Conservation (phyloP, 306 rosid species). For the Rosa lucieae region DNA sequence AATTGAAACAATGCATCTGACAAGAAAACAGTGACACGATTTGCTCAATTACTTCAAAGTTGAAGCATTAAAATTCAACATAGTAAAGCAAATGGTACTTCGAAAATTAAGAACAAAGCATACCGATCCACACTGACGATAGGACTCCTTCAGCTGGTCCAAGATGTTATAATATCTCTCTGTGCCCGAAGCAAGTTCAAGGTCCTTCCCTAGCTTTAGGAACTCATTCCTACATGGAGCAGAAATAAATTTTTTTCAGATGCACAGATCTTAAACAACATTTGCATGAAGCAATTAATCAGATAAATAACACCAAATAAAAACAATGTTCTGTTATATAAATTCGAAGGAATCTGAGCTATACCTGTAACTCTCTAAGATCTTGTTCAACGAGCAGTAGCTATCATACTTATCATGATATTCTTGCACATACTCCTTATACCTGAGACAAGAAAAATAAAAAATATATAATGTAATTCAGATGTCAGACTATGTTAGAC, state of each 20-base stretch:
- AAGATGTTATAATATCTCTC: slow-evolving; percentile 51
- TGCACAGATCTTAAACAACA: slow-evolving; percentile 17
- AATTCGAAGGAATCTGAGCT: slow-evolving; percentile 10
- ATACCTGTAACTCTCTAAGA: slow-evolving; percentile 77
- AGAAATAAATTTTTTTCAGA: slow-evolving; percentile 14
- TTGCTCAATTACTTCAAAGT: not conserved
- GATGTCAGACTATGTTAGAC: slow-evolving; percentile 17
- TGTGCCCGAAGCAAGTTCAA: slow-evolving; percentile 54
- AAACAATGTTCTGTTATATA: slow-evolving; percentile 6
- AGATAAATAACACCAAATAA: slow-evolving; percentile 14
- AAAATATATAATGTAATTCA: slow-evolving; percentile 16
- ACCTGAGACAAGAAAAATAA: slow-evolving; percentile 42
- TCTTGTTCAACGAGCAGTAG: slow-evolving; percentile 81
- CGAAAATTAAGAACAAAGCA: slow-evolving; percentile 22
- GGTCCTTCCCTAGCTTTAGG: slow-evolving; percentile 63
- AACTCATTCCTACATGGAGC: slow-evolving; percentile 60
- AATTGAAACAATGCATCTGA: not conserved
- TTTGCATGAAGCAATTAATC: slow-evolving; percentile 15
- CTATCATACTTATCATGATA: slow-evolving; percentile 80
- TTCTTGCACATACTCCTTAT: slow-evolving; percentile 86
- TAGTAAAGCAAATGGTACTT: not conserved
- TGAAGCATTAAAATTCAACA: not conserved
- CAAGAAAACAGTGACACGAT: not conserved
- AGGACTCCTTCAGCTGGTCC: slow-evolving; percentile 72
- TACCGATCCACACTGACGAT: slow-evolving; percentile 66